phyloP scores from a whole-genome alignment of 2,329 filamentous ascomycete species.

The Penicillium thymicola region DNA sequence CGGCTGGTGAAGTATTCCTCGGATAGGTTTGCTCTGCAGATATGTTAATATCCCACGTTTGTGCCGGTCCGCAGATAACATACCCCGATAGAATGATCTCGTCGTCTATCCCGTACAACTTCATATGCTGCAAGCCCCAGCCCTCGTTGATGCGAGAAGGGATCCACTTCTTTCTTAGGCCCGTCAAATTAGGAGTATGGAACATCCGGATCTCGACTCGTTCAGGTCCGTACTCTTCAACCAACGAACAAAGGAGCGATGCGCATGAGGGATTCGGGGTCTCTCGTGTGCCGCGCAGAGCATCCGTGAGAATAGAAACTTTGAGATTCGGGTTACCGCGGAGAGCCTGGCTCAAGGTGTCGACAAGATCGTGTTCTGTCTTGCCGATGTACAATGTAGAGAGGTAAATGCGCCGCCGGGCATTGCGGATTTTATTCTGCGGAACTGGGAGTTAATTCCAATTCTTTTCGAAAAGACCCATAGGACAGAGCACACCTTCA shows the following conservation, averaged over 20 bases:
- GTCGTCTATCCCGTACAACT: constrained; percentile 92
- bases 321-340: constrained; percentile 69
- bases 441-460: constrained; percentile 5
- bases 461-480: constrained; percentile 6
- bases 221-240: constrained; percentile 75
- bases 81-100: constrained; percentile 92
- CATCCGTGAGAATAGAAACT: constrained; percentile 88
- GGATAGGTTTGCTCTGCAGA: constrained; percentile 73
- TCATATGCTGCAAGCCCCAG: constrained; percentile 99
- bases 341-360: constrained; percentile 72
- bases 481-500: constrained; percentile 64
- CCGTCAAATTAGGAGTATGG: constrained; percentile 92
- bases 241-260: constrained; percentile 79
- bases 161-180: constrained; percentile 75
- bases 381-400: constrained; percentile 98
- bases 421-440: constrained; percentile 75
- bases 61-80: constrained; percentile 13
- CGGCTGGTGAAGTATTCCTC: constrained; percentile 95
- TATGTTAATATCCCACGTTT: constrained; percentile 3
- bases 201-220: constrained; percentile 95
- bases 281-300: constrained; percentile 85
- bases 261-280: constrained; percentile 81
- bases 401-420: constrained; percentile 77
- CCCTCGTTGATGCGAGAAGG: constrained; percentile 94
- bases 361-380: constrained; percentile 82